phyloP scores from a whole-genome alignment of 495 filamentous ascomycete species.

The Penicillium steckii region DNA sequence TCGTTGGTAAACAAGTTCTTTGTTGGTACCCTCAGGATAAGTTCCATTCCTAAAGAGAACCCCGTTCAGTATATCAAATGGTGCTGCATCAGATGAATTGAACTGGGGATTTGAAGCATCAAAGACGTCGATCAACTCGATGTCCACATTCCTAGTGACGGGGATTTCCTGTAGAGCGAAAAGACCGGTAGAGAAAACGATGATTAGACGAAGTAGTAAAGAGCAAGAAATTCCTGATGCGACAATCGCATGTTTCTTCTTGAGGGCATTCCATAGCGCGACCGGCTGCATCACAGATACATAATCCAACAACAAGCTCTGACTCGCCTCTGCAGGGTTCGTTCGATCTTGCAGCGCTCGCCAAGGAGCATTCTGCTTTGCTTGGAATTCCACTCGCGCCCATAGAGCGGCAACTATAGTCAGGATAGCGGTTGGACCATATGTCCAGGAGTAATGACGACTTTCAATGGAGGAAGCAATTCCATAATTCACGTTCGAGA shows the following conservation, averaged over 20 bases:
- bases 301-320: background rate
- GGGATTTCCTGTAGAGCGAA: background rate
- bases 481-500: constrained; percentile 16
- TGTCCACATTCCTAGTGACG: background rate
- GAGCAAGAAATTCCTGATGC: background rate
- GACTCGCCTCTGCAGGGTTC: constrained; percentile 5
- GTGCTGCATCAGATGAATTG: background rate
- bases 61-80: constrained; percentile 4
- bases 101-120: background rate
- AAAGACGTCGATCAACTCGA: background rate
- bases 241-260: background rate
- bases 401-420: constrained; percentile 25
- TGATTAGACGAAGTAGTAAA: background rate
- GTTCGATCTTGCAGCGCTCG: background rate
- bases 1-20: constrained; percentile 1
- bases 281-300: background rate
- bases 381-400: constrained; percentile 24
- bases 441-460: constrained; percentile 29
- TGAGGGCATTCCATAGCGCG: background rate
- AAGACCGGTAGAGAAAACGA: constrained; percentile 3
- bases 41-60: constrained; percentile 7
- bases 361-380: constrained; percentile 26
- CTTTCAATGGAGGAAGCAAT: constrained; percentile 9
- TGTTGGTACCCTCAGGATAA: constrained; percentile 8
- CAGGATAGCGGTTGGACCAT: constrained; percentile 31